Conservation (phyloP, 371 early-diverging fungal genomes). For the Zancudomyces culisetae region DNA sequence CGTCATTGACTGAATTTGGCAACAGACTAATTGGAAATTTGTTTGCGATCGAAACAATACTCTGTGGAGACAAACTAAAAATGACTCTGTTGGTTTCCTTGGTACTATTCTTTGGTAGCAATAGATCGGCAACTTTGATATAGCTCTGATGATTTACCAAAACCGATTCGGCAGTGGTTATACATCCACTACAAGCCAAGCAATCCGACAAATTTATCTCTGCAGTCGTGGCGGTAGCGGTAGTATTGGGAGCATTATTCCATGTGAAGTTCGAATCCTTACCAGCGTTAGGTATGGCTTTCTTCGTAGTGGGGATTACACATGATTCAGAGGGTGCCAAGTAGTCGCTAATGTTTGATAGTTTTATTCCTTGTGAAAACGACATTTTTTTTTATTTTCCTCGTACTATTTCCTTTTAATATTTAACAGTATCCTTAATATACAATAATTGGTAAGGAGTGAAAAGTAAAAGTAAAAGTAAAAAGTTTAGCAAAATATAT, state of each 20-base stretch:
- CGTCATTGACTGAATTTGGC: no score
- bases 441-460: no score
- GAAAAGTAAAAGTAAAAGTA: no score
- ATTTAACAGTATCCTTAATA: no score
- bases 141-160: slow-evolving; percentile 79
- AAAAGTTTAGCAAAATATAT: no score
- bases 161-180: slow-evolving; percentile 91
- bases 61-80: slow-evolving; percentile 74
- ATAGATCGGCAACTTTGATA: slow-evolving; percentile 55
- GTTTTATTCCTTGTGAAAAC: slow-evolving; percentile 54
- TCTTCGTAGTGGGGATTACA: slow-evolving; percentile 74
- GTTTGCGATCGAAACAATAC: slow-evolving; percentile 71
- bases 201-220: slow-evolving; percentile 84
- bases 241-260: no score
- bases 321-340: slow-evolving; percentile 89
- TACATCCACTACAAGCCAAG: slow-evolving; percentile 94
- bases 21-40: slow-evolving; percentile 62
- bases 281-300: slow-evolving; percentile 38
- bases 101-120: slow-evolving; percentile 24
- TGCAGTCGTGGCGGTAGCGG: no score
- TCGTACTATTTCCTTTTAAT: no score
- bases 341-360: slow-evolving; percentile 89
- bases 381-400: slow-evolving; percentile 22
- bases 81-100: slow-evolving; percentile 12
- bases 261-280: slow-evolving; percentile 45